These are phyloP conservation scores for Medicago arabica DNA, from an alignment of 306 rosid species.

Conservation along the genomic window DNA sequence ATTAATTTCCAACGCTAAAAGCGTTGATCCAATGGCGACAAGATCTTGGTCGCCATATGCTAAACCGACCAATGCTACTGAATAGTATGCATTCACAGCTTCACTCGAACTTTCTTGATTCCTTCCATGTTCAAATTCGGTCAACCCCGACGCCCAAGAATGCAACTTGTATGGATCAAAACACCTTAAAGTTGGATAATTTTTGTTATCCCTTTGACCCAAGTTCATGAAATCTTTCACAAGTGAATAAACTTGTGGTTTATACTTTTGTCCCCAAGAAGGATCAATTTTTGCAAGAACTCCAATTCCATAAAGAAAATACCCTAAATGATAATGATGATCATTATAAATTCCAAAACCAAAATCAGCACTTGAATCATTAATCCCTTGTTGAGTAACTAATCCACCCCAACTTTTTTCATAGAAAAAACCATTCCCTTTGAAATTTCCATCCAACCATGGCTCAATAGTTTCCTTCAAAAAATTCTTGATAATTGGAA, in stretches of 20 bases:
- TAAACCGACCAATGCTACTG: constrained; percentile 76
- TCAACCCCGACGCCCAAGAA: constrained; percentile 91
- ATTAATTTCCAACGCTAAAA: constrained; percentile 65
- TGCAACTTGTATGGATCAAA: constrained; percentile 79
- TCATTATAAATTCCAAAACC: constrained; percentile 87
- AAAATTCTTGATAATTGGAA: constrained; percentile 59
- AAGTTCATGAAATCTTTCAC: constrained; percentile 70
- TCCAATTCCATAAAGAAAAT: constrained; percentile 81
- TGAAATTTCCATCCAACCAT: constrained; percentile 78
- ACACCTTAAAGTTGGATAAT: constrained; percentile 74
- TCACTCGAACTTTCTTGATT: constrained; percentile 93
- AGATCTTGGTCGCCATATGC: constrained; percentile 75
- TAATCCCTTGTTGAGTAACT: constrained; percentile 70
- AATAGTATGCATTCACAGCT: constrained; percentile 84
- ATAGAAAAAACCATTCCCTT: constrained; percentile 77
- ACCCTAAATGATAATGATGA: constrained; percentile 89
- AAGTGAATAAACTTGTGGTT: constrained; percentile 70
- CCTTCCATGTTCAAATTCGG: constrained; percentile 80
- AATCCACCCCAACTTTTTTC: constrained; percentile 86
- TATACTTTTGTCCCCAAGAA: constrained; percentile 77
- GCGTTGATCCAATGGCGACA: constrained; percentile 64
- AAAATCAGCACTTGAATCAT: constrained; percentile 73
- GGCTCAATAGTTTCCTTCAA: constrained; percentile 76
- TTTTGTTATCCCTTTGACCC: constrained; percentile 48
- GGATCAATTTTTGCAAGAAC: constrained; percentile 85